Conservation (phyloP, 2,329 filamentous ascomycete species). For the Dactylellina cionopaga region DNA sequence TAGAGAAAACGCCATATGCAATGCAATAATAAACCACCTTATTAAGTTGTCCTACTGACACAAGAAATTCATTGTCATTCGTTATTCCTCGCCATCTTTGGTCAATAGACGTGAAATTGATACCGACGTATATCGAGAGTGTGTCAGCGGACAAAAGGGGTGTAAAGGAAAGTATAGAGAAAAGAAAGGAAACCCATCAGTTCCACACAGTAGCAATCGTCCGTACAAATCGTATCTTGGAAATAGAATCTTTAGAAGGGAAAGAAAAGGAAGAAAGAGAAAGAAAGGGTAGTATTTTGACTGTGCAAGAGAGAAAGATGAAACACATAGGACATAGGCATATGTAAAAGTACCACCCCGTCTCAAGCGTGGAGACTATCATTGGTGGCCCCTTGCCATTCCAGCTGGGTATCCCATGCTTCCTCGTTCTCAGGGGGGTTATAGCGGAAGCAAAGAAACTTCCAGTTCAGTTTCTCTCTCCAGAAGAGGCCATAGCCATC, state of each 20-base stretch:
- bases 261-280: neutral
- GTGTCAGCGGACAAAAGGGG: too few relatives aligned
- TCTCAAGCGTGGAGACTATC: conserved; percentile 41
- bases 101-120: too few relatives aligned
- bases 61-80: neutral
- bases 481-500: conserved; percentile 75
- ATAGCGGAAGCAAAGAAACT: conserved; percentile 82
- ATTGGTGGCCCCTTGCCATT: conserved; percentile 30
- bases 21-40: neutral
- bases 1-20: conserved; percentile 21
- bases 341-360: neutral
- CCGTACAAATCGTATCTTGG: too few relatives aligned
- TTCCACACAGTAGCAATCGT: too few relatives aligned
- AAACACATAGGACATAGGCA: neutral
- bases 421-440: conserved; percentile 63
- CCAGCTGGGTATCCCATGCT: conserved; percentile 20
- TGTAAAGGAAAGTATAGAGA: neutral
- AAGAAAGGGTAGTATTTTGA: neutral
- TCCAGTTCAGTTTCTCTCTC: conserved; percentile 85
- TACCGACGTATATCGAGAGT: too few relatives aligned
- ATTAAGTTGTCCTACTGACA: too few relatives aligned
- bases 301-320: neutral
- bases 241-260: neutral
- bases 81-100: too few relatives aligned
- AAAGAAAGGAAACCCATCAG: neutral